Conservation (phyloP, 768 basidiomycete species). For the Rhodocollybia butyracea region DNA sequence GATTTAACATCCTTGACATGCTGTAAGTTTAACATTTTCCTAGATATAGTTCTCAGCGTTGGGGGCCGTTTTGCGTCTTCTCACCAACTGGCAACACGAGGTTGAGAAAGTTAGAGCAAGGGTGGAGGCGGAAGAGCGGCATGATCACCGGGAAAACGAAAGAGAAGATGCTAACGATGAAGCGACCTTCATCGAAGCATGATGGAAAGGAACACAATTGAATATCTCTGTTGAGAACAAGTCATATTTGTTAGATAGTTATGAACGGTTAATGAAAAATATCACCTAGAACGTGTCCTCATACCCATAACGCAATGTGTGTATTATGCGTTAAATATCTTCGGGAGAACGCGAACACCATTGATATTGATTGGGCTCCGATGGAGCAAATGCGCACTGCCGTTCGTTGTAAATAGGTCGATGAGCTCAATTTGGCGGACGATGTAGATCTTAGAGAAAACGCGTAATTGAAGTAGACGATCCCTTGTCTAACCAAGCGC, state of each 20-base stretch:
- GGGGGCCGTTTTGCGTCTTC: conserved; percentile 37
- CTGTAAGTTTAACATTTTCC: conserved; percentile 52
- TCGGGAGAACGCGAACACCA: too few species aligned
- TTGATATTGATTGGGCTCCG: too few species aligned
- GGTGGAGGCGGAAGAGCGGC: not conserved
- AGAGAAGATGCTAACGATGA: not conserved
- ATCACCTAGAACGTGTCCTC: not conserved
- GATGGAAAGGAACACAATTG: not conserved
- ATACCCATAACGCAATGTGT: not conserved
- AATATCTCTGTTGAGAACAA: not conserved
- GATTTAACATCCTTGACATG: conserved; percentile 69
- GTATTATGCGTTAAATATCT: too few species aligned
- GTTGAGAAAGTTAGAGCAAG: conserved; percentile 41
- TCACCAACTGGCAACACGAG: conserved; percentile 50
- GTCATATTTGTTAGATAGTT: not conserved
- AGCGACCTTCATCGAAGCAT: not conserved
- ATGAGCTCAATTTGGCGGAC: too few species aligned
- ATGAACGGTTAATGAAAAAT: not conserved
- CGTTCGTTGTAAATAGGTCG: too few species aligned
- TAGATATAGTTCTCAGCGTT: conserved; percentile 36
- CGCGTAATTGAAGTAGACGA: too few species aligned
- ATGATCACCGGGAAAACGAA: not conserved
- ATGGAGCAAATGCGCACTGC: too few species aligned
- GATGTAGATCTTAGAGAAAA: too few species aligned
- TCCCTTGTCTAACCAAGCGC: too few species aligned